These are phyloP conservation scores for Nannizzia gypsea DNA, from an alignment of 2,329 filamentous ascomycete genomes.

Conservation along the genomic window DNA sequence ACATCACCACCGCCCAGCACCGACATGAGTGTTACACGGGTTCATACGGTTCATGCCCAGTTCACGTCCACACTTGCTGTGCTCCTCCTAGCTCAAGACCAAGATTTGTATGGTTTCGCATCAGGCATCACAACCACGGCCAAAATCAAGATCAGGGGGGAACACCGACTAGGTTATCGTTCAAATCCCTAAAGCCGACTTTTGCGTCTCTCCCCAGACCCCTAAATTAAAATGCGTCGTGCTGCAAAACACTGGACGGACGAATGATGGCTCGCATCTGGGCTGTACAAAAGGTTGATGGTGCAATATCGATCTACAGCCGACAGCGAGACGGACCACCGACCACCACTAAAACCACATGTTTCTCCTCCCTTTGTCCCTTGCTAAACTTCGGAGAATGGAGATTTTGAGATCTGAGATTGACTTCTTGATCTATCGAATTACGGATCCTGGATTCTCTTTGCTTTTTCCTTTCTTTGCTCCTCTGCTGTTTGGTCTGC, in stretches of 20 bases:
- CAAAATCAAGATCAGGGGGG: no score
- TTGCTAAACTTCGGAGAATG: background rate
- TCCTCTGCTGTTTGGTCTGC: background rate
- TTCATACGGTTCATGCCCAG: background rate
- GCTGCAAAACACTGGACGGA: background rate
- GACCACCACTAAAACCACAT: background rate
- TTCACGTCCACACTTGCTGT: background rate
- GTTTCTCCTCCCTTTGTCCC: background rate
- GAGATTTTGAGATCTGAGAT: conserved; percentile 4
- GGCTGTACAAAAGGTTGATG: background rate
- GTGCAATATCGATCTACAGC: background rate
- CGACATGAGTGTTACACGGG: background rate
- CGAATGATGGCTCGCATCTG: background rate
- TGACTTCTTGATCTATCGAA: conserved; percentile 1
- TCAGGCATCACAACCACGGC: no score
- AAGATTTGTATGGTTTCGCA: background rate
- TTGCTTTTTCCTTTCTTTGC: background rate
- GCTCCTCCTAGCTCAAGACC: background rate
- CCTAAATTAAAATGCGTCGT: background rate
- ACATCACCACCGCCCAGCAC: no score
- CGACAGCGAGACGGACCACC: background rate
- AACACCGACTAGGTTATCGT: background rate
- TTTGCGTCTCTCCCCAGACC: background rate
- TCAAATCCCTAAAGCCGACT: background rate
- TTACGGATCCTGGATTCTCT: background rate